Conservation (phyloP, 2,329 filamentous ascomycete genomes). For the Epichloe coenophiala region DNA sequence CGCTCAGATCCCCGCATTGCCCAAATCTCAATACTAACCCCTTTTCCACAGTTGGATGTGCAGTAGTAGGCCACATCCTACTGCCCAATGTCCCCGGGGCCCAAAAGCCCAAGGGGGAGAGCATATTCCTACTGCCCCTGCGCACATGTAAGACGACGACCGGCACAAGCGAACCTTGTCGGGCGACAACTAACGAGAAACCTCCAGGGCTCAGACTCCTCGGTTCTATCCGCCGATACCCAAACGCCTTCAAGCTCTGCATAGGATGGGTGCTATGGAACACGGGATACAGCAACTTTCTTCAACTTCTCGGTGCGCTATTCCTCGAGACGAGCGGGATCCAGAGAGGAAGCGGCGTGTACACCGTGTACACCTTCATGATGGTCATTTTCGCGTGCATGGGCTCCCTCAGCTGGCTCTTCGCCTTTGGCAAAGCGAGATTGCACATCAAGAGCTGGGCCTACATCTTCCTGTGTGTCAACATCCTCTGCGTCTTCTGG, state of each 20-base stretch:
- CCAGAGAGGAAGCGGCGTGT: slow-evolving; percentile 8
- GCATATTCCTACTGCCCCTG: slow-evolving; percentile 7
- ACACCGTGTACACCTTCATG: slow-evolving; percentile 10
- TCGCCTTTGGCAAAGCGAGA: slow-evolving; percentile 3
- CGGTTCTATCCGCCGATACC: slow-evolving; percentile 8
- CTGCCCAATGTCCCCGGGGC: slow-evolving; percentile 8
- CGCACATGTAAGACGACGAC: slow-evolving; percentile 7
- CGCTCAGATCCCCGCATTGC: neutral
- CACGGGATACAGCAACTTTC: slow-evolving; percentile 9
- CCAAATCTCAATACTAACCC: neutral
- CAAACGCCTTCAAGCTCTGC: slow-evolving; percentile 11
- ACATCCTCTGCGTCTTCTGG: slow-evolving; percentile 10
- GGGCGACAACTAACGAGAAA: neutral
- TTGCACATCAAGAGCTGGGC: slow-evolving; percentile 9
- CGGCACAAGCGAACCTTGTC: neutral
- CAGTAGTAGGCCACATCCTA: slow-evolving; percentile 7
- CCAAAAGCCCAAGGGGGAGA: slow-evolving; percentile 6
- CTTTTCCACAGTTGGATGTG: slow-evolving; percentile 5
- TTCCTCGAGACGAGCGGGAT: slow-evolving; percentile 10
- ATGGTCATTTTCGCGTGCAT: slow-evolving; percentile 9
- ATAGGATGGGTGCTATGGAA: slow-evolving; percentile 11
- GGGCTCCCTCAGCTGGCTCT: slow-evolving; percentile 9
- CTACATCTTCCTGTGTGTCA: slow-evolving; percentile 8
- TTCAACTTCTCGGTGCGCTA: slow-evolving; percentile 7
- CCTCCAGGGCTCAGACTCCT: slow-evolving; percentile 8